phyloP scores from a whole-genome alignment of 2,329 filamentous ascomycete genomes.

The Fusarium sacchari region DNA sequence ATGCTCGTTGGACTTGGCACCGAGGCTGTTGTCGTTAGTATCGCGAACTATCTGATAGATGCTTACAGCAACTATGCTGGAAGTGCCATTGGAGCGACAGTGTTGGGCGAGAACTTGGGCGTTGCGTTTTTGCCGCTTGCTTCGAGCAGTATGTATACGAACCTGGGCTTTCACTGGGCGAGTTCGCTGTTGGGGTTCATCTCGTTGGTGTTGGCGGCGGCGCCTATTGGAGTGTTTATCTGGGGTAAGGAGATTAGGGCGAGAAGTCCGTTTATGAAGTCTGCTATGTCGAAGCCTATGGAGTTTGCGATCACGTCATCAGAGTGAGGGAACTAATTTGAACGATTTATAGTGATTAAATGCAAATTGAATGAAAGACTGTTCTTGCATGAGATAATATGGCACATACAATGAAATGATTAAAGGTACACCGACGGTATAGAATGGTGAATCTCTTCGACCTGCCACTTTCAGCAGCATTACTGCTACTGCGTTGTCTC shows the following conservation, averaged over 20 bases:
- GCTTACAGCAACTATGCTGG: slow-evolving; percentile 29
- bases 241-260: slow-evolving; percentile 28
- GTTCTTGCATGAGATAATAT: not conserved
- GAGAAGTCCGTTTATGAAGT: slow-evolving; percentile 30
- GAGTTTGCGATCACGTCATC: not conserved
- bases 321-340: not conserved
- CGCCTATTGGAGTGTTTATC: slow-evolving; percentile 20
- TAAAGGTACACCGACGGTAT: fast-evolving
- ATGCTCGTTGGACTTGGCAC: slow-evolving; percentile 25
- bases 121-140: slow-evolving; percentile 27
- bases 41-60: slow-evolving; percentile 27
- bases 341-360: too few relatives aligned
- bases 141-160: slow-evolving; percentile 27
- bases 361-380: not conserved
- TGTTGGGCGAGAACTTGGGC: slow-evolving; percentile 20
- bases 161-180: slow-evolving; percentile 30
- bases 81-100: slow-evolving; percentile 21
- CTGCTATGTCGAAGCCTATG: slow-evolving; percentile 13
- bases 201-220: slow-evolving; percentile 15
- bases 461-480: not conserved
- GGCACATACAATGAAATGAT: fast-evolving
- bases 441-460: not conserved
- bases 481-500: fast-evolving
- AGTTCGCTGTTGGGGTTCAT: slow-evolving; percentile 22
- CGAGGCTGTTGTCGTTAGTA: slow-evolving; percentile 22